Evolutionary conservation across 768 basidiomycete species (phyloP), one percentile per base, ranked within the genome.

Genomic region (Rhizopogon vesiculosus): DNA sequence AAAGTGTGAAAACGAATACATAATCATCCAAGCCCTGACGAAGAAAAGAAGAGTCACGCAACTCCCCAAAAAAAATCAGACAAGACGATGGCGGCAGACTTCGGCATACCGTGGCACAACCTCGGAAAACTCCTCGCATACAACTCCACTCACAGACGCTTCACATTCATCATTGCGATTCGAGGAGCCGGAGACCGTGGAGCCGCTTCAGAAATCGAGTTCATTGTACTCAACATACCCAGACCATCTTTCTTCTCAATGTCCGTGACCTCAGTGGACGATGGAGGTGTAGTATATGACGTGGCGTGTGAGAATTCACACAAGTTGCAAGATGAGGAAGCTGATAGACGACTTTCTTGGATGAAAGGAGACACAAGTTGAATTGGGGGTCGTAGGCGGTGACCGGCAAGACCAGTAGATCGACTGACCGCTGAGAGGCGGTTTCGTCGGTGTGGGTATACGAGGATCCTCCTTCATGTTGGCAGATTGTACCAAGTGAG

Each of bases 251-350:
- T 56, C 22, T 25, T 55, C 46, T 45, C 54, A 50, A 56, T 38
- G 39, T 41, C 53, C 5, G 49, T 53, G 15, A 38, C 9, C 7
- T 64, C 66, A 58, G 65, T 64, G 15, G 65, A 65, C 25, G 66
- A 64, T 51, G 67, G 59, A 53, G 62, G 67, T 54, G 68, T 71
- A 25, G 68, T 67, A 39, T 68, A 65, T 12, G 65, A 68, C 10
- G 67, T 69, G 35, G 67, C 28, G 48, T 69, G 65, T 29, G 69
- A 71, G 64, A 65, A 64, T 59, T 67, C 67, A 57, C 65, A 57
- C 56, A 69, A 42, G 46, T 71, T 63, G 16, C 61, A 65, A 41
- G 59, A 56, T 12, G 53, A 53, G 7, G 35, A 42, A 48, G 56
- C 61, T 29, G 57, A 46, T 28, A 58, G 39, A 9, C 59, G 12